These are phyloP conservation scores for Cyclostephanos tholiformis DNA, from an alignment of 108 stramenopile species.

Conservation along the genomic window DNA sequence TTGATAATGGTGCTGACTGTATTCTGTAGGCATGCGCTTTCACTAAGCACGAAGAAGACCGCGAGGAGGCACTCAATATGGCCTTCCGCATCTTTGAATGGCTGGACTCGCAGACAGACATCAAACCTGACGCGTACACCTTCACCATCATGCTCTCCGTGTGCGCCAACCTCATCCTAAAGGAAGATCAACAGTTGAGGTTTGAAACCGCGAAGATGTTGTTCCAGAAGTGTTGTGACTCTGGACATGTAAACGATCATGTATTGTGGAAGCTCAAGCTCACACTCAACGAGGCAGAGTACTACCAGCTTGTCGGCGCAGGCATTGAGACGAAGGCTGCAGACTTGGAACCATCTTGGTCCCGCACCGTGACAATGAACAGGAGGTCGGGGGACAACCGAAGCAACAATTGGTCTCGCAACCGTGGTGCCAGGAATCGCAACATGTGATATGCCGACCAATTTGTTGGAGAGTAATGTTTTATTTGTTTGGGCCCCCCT, in stretches of 20 bases:
- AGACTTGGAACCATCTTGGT: slow-evolving; percentile 70
- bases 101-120: slow-evolving; percentile 66
- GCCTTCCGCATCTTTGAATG: slow-evolving; percentile 88
- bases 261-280: slow-evolving; percentile 86
- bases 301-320: slow-evolving; percentile 63
- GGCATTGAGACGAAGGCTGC: slow-evolving; percentile 58
- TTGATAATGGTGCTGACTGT: background rate
- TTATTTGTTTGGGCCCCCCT: slow-evolving; percentile 31
- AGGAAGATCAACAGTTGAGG: slow-evolving; percentile 58
- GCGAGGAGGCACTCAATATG: slow-evolving; percentile 61
- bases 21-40: slow-evolving; percentile 75
- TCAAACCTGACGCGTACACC: slow-evolving; percentile 87
- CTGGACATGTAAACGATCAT: slow-evolving; percentile 86
- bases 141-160: slow-evolving; percentile 90
- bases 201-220: slow-evolving; percentile 69
- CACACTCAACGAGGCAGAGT: slow-evolving; percentile 78
- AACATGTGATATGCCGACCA: slow-evolving; percentile 20
- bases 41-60: slow-evolving; percentile 52
- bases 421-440: slow-evolving; percentile 42
- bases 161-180: slow-evolving; percentile 81
- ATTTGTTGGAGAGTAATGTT: slow-evolving; percentile 12
- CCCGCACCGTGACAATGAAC: slow-evolving; percentile 54
- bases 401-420: slow-evolving; percentile 51
- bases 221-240: slow-evolving; percentile 77
- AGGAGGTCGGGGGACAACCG: slow-evolving; percentile 45